Evolutionary conservation across 176 grass and related monocot genomes (phyloP), one percentile per base, ranked within the genome.

Genomic region (Chrysopogon serrulatus): DNA sequence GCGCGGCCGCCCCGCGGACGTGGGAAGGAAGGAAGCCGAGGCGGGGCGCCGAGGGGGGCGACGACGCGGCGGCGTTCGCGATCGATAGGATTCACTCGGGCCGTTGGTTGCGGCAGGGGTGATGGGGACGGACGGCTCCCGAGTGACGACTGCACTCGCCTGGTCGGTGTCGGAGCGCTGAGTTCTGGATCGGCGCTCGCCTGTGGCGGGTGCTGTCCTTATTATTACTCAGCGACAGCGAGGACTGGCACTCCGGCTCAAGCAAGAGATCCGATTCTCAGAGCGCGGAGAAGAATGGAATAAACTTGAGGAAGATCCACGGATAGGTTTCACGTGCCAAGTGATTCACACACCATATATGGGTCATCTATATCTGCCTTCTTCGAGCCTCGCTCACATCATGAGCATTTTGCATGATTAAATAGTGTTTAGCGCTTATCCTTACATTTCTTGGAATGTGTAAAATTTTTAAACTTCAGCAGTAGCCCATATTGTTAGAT

Each of bases 211-310:
- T 1, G 5, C 2, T 21, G 51, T 45, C 14, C 43, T n/a, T n/a
- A n/a, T 47, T 47, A 5, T 17, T 49, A 17, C 44, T 17, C 44
- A 47, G 15, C 16, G 3, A 1, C 47, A 49, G 5, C n/a, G n/a
- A n/a, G 40, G 26, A 31, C 27, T 53, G 78, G 34, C 26, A 2
- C 36, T 37, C 37, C 8, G 62, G 40, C 33, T 48, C 19, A 85
- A 89, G 87, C 76, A 85, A 89, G 48, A 24, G 18, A 89, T 77
- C 10, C 12, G 76, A 68, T 85, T 66, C 87, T 68, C 14, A 26
- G 28, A n/a, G 10, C 18, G 2, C 28, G 44, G 15, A 15, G 5
- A 87, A 78, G 73, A 12, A 77, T 71, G 49, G 83, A 77, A 85
- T 47, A 23, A 49, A 21, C 19, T 18, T 26, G 37, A 5, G 14